Conservation (phyloP, 2,329 filamentous ascomycete genomes). For the Stagonosporopsis rhizophila region DNA sequence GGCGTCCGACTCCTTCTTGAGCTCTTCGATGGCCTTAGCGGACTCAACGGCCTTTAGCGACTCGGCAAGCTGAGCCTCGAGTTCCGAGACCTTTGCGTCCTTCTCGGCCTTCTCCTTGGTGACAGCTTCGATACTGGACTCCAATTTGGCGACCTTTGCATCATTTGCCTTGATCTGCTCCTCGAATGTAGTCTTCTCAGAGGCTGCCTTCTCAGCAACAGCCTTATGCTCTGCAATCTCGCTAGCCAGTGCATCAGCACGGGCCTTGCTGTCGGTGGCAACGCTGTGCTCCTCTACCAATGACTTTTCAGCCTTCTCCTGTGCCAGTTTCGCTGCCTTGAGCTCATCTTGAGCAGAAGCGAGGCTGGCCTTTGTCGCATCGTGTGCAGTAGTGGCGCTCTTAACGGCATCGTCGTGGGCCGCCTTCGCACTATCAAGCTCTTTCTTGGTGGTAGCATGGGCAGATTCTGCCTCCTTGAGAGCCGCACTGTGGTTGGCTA, state of each 20-base stretch:
- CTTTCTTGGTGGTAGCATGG: constrained; percentile 24
- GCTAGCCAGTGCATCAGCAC: constrained; percentile 24
- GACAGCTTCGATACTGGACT: constrained; percentile 26
- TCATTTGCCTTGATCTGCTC: constrained; percentile 36
- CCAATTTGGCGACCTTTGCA: constrained; percentile 32
- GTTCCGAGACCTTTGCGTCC: constrained; percentile 25
- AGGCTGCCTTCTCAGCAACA: constrained; percentile 28
- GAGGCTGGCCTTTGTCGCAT: constrained; percentile 14
- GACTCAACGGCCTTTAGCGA: constrained; percentile 22
- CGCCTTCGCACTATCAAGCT: constrained; percentile 14
- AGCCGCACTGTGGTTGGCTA: constrained; percentile 27
- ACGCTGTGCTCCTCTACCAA: constrained; percentile 27
- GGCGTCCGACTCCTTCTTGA: constrained; percentile 18
- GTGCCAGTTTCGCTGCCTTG: constrained; percentile 19
- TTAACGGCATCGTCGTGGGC: constrained; percentile 17
- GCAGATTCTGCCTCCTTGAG: constrained; percentile 26
- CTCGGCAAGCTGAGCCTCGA: constrained; percentile 28
- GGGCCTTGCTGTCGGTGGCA: constrained; percentile 25
- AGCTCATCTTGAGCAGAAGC: constrained; percentile 17
- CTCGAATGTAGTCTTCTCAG: constrained; percentile 31
- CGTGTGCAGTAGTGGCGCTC: constrained; percentile 21
- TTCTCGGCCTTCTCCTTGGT: constrained; percentile 26
- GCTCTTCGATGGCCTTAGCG: constrained; percentile 27
- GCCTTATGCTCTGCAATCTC: constrained; percentile 35
- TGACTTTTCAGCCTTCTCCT: constrained; percentile 18